phyloP scores from a whole-genome alignment of 2,329 filamentous ascomycete species.

The Trichoderma gracile region DNA sequence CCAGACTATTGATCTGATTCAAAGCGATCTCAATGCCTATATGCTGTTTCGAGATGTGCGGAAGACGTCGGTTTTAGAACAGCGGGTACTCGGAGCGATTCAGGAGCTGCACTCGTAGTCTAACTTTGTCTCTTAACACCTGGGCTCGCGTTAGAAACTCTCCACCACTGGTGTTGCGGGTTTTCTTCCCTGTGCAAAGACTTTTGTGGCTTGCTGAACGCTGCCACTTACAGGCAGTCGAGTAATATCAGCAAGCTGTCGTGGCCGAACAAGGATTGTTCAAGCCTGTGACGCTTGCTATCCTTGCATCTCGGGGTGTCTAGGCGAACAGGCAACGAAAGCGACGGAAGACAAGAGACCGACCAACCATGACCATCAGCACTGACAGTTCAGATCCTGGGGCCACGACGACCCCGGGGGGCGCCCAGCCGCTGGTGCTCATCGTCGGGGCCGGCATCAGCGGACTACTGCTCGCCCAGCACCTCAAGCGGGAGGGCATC shows the following conservation, averaged over 20 bases:
- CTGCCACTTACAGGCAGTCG: neutral
- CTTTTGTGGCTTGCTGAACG: neutral
- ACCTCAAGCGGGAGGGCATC: slow-evolving; percentile 37
- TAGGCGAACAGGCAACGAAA: neutral
- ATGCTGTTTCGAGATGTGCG: neutral
- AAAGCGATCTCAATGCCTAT: neutral
- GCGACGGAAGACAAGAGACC: neutral
- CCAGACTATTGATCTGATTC: neutral
- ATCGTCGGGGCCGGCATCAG: slow-evolving; percentile 44
- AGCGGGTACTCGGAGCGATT: neutral
- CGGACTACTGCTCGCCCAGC: slow-evolving; percentile 42
- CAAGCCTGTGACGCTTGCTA: slow-evolving; percentile 9
- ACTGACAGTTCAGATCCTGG: slow-evolving; percentile 1
- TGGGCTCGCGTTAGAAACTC: neutral
- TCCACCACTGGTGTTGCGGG: slow-evolving; percentile 3
- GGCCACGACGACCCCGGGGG: neutral
- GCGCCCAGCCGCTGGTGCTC: slow-evolving; percentile 33
- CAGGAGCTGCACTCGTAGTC: neutral
- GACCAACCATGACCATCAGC: slow-evolving; percentile 13
- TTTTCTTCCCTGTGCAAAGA: neutral
- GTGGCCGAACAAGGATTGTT: slow-evolving; percentile 5
- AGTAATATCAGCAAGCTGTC: neutral
- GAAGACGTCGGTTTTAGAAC: neutral
- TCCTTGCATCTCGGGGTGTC: slow-evolving; percentile 8
- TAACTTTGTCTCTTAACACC: neutral